These are phyloP conservation scores for Nannizziopsis arthrosporioides DNA, from an alignment of 2,329 filamentous ascomycete genomes.

Conservation along the genomic window DNA sequence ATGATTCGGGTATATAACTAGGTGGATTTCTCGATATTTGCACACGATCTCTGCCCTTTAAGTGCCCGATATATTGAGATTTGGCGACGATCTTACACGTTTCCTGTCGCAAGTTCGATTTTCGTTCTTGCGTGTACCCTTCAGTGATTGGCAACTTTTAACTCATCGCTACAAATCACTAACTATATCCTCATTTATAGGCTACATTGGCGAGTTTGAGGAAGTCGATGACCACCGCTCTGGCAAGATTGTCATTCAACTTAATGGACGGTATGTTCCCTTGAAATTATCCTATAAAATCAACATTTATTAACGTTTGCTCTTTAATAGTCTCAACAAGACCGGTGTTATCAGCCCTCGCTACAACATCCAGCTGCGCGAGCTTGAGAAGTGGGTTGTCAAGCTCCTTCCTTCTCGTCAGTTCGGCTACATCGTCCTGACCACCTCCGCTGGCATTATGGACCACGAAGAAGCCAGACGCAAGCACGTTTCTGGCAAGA, in stretches of 20 bases:
- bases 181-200: conserved; percentile 45
- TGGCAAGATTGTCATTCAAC: conserved; percentile 99
- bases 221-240: conserved; percentile 99
- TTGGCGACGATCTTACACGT: conserved; percentile 92
- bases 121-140: conserved; percentile 30
- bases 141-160: conserved; percentile 82
- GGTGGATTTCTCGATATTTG: conserved; percentile 69
- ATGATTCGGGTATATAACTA: conserved; percentile 98
- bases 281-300: not conserved
- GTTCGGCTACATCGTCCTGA: conserved; percentile 98
- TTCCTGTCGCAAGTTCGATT: conserved; percentile 44
- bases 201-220: conserved; percentile 99
- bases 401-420: conserved; percentile 98
- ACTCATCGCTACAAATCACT: conserved; percentile 74
- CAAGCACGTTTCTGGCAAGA: conserved; percentile 99
- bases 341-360: conserved; percentile 97
- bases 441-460: conserved; percentile 99
- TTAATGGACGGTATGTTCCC: conserved; percentile 66
- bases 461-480: conserved; percentile 99
- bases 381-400: conserved; percentile 99
- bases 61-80: conserved; percentile 91
- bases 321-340: conserved; percentile 66
- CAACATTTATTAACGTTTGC: conserved; percentile 2
- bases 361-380: conserved; percentile 96
- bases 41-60: conserved; percentile 97